phyloP scores from a whole-genome alignment of 148 eudicot species.

The Tetragonia tetragonoides region DNA sequence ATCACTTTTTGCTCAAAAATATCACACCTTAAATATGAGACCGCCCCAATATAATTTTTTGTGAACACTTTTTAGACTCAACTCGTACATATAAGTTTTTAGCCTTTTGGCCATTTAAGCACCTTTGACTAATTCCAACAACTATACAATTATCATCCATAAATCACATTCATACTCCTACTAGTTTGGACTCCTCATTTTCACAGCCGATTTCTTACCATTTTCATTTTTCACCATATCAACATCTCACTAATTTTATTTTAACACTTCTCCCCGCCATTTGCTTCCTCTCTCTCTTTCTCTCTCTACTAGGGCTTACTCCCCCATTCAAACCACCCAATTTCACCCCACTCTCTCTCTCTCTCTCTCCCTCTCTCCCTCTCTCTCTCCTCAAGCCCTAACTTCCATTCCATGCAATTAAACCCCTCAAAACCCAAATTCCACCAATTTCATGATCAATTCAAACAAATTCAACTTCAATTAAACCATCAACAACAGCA shows the following conservation, averaged over 20 bases:
- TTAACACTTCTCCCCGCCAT: conserved; percentile 31
- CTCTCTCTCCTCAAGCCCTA: not conserved
- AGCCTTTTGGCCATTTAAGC: no score
- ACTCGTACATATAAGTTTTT: no score
- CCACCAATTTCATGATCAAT: conserved; percentile 24
- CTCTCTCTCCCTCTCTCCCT: conserved; percentile 6
- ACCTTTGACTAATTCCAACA: no score
- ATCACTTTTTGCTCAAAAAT: no score
- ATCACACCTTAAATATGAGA: no score
- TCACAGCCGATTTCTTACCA: no score
- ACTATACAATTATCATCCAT: no score
- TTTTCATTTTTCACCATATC: no score
- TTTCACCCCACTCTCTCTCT: not conserved
- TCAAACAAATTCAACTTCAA: not conserved
- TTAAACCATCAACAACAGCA: not conserved
- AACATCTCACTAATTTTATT: not conserved
- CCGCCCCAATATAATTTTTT: no score
- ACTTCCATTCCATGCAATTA: not conserved
- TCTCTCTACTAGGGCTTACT: conserved; percentile 23
- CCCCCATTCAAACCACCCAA: conserved; percentile 10
- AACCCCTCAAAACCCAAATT: not conserved
- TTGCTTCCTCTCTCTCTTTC: conserved; percentile 8
- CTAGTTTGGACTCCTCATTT: no score
- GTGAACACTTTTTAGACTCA: no score
- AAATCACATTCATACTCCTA: no score